phyloP scores from a whole-genome alignment of 2,329 filamentous ascomycete species.

The Coleophoma crateriformis region DNA sequence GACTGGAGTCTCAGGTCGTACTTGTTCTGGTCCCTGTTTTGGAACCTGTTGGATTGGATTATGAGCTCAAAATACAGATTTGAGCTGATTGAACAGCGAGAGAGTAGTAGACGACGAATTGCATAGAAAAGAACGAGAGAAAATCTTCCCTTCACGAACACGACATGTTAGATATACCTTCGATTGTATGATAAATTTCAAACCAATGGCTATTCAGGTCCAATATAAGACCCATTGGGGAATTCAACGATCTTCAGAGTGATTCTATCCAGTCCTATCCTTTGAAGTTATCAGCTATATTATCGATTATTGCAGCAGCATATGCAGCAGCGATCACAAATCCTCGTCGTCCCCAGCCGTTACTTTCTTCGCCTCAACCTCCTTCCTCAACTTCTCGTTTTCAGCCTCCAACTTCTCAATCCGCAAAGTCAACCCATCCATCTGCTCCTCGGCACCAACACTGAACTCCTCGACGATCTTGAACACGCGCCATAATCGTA shows the following conservation, averaged over 20 bases:
- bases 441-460: constrained; percentile 55
- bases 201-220: background rate
- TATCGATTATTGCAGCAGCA: no score
- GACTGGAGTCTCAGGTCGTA: no score
- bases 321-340: no score
- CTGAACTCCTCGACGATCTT: constrained; percentile 67
- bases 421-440: constrained; percentile 48
- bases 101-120: no score
- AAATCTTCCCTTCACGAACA: constrained; percentile 16
- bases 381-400: constrained; percentile 43
- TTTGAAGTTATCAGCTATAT: no score
- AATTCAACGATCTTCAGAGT: background rate
- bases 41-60: background rate
- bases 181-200: constrained; percentile 20
- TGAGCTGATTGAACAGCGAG: no score
- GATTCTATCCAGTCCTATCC: background rate
- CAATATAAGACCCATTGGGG: background rate
- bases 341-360: no score
- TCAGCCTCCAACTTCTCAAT: constrained; percentile 46
- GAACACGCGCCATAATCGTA: constrained; percentile 64
- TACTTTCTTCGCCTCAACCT: constrained; percentile 10
- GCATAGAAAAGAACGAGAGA: constrained; percentile 5
- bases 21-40: background rate
- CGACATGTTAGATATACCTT: constrained; percentile 11
- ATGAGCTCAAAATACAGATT: background rate